Percentiles rank a stretch among this genome's conserved stretches.
phyloP scores from a whole-genome alignment of 805 yeast genomes.

The Suhomyces tanzawaensis region DNA sequence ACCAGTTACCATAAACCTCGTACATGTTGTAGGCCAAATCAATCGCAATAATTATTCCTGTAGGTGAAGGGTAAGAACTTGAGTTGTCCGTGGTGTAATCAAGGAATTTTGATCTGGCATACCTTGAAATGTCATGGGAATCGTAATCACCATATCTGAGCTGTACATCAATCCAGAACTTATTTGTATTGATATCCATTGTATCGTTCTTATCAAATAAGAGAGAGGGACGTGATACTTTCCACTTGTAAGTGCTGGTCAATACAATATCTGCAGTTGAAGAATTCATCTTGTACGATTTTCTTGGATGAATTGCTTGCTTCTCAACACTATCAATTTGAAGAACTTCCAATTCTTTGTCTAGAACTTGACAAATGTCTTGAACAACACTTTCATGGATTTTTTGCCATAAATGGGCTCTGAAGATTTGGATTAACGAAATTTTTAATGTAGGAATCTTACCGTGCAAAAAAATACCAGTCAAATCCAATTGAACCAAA shows the following conservation, averaged over 20 bases:
- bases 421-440: conserved; percentile 89
- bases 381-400: conserved; percentile 94
- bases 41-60: conserved; percentile 86
- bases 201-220: conserved; percentile 68
- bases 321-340: conserved; percentile 85
- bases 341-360: conserved; percentile 77
- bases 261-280: conserved; percentile 89
- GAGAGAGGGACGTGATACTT: conserved; percentile 75
- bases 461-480: conserved; percentile 96
- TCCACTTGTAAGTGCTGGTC: conserved; percentile 77
- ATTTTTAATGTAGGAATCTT: conserved; percentile 96
- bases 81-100: conserved; percentile 89
- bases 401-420: conserved; percentile 99
- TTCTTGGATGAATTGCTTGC: conserved; percentile 93
- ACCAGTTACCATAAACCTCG: conserved; percentile 97
- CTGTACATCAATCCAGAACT: conserved; percentile 95
- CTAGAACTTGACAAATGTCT: conserved; percentile 89
- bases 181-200: conserved; percentile 56
- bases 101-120: conserved; percentile 86
- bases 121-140: conserved; percentile 93
- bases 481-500: conserved; percentile 89
- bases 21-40: conserved; percentile 95
- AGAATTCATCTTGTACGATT: conserved; percentile 95
- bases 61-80: conserved; percentile 86
- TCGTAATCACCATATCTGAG: conserved; percentile 96